Conservation (phyloP, 177 flowering plant species). For the Vitis hybrid region DNA sequence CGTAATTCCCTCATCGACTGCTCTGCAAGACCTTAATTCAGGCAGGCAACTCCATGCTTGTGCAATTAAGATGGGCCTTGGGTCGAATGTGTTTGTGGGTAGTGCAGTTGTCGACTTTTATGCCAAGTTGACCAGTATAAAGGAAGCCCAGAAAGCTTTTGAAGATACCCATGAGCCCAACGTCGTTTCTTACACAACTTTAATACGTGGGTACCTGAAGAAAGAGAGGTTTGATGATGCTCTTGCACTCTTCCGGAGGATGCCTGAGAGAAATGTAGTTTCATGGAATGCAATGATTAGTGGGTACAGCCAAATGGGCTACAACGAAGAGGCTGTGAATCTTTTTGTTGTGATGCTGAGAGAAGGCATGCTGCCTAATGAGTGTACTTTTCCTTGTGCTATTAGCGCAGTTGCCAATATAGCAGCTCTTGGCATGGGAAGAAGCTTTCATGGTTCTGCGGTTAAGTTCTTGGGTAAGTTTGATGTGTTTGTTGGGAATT, state of each 20-base stretch:
- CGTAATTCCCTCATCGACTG: constrained; percentile 47
- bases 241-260: constrained; percentile 35
- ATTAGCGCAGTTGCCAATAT: constrained; percentile 72
- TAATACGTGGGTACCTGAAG: constrained; percentile 64
- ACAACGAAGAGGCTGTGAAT: constrained; percentile 74
- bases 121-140: constrained; percentile 47
- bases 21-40: constrained; percentile 23
- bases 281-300: constrained; percentile 90
- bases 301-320: constrained; percentile 71
- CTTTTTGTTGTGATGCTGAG: constrained; percentile 66
- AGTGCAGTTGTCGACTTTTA: constrained; percentile 66
- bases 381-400: constrained; percentile 63
- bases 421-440: constrained; percentile 71
- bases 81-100: constrained; percentile 65
- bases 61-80: constrained; percentile 53
- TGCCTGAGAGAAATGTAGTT: constrained; percentile 76
- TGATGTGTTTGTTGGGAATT: constrained; percentile 56
- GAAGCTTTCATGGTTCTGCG: constrained; percentile 73
- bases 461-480: constrained; percentile 50
- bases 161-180: constrained; percentile 59
- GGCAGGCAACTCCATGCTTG: constrained; percentile 68
- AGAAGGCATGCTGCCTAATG: constrained; percentile 50
- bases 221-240: constrained; percentile 59
- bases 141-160: constrained; percentile 58
- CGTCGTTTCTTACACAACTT: constrained; percentile 73